A percentile compares a stretch with the other conserved stretches of the same genome.
Evolutionary conservation across 73 alveolate genomes (phyloP).

Genomic region (Paramecium caudatum): DNA sequence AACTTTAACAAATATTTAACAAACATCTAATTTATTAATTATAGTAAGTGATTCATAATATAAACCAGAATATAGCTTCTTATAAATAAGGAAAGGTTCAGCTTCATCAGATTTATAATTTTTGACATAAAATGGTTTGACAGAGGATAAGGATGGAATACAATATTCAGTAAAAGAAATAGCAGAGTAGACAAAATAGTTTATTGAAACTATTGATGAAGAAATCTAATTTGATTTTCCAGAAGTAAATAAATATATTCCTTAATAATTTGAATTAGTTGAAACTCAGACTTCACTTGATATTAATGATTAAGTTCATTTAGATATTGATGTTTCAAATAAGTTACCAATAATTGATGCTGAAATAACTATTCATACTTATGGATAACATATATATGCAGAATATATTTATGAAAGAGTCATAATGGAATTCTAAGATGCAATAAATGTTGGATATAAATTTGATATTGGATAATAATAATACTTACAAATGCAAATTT

Average conservation of each 20-base stretch:
- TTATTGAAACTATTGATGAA: slow-evolving; percentile 5
- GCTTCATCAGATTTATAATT: neutral
- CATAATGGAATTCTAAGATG: slow-evolving; percentile 27
- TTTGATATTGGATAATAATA: neutral
- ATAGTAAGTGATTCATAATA: slow-evolving; percentile 18
- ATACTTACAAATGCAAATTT: neutral
- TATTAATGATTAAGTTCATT: neutral
- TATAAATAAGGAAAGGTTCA: neutral
- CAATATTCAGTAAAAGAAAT: slow-evolving; percentile 8
- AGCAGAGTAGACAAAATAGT: neutral
- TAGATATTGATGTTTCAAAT: slow-evolving; percentile 1
- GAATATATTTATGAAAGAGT: slow-evolving; percentile 5
- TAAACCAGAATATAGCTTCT: neutral
- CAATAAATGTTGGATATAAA: slow-evolving; percentile 17
- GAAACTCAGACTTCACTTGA: neutral
- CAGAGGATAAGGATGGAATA: neutral
- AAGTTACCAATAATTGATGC: slow-evolving; percentile 21
- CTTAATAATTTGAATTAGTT: slow-evolving; percentile 29
- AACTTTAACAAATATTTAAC: neutral
- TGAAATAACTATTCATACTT: slow-evolving; percentile 1
- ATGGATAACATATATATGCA: slow-evolving; percentile 9
- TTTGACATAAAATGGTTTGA: slow-evolving; percentile 21
- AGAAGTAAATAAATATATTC: neutral
- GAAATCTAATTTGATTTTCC: neutral
- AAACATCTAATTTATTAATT: neutral